Evolutionary conservation across 148 eudicot genomes (phyloP).

Genomic region (Dianthus caryophyllus): DNA sequence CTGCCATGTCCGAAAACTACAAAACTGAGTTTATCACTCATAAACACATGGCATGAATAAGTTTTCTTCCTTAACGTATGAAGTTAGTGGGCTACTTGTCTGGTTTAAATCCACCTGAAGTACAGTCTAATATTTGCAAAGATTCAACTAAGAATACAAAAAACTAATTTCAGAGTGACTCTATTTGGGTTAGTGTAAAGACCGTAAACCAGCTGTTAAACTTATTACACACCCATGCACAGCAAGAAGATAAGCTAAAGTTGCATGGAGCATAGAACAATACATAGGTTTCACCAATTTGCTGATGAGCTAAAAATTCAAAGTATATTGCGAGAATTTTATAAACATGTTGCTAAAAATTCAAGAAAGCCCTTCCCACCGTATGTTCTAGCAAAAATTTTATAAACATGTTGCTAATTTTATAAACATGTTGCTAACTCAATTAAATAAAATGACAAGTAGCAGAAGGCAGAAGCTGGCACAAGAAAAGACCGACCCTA

Average conservation of each 20-base stretch:
- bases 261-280: neutral
- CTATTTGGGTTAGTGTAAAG: neutral
- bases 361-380: neutral
- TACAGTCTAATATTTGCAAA: neutral
- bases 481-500: neutral
- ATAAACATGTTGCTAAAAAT: neutral
- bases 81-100: neutral
- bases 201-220: constrained; percentile 5
- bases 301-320: constrained; percentile 6
- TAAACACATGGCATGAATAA: neutral
- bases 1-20: neutral
- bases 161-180: neutral
- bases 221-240: neutral
- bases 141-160: constrained; percentile 7
- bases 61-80: neutral
- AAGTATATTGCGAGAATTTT: too few relatives aligned
- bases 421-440: neutral
- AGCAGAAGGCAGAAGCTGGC: constrained; percentile 18
- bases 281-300: neutral
- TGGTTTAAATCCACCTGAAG: neutral
- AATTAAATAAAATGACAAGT: neutral
- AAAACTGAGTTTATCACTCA: neutral
- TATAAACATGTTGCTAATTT: neutral
- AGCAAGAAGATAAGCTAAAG: neutral
- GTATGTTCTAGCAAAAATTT: neutral